Evolutionary conservation across 768 basidiomycete genomes (phyloP), one percentile per base, ranked within the genome.

Genomic region (Mycena kentingensis): DNA sequence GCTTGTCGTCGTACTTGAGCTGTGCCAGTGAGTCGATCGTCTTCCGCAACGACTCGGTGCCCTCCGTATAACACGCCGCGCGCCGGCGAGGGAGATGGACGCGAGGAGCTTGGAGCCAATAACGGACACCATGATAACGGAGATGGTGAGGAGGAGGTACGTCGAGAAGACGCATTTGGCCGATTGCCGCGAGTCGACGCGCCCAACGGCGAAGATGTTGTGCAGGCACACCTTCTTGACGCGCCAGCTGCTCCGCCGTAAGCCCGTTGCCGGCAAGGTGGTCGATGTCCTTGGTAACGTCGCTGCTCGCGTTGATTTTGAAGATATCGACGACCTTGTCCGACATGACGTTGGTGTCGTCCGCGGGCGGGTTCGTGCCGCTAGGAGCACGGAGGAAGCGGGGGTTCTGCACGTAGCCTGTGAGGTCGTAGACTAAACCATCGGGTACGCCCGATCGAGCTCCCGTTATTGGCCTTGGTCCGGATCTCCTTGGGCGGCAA

Each of bases 1-100:
- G 89, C 72, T 98, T 99, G 76, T 99, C 96, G 64, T 99, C 96
- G 63, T 98, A 99, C 70, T 92, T 95, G 71, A 96, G 78, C 67
- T 89, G 83, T 2, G 96, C 93, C 51, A 99, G 75, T 4, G 94
- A 96, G 67, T 98, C 93, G 65, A 99, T 96, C 2, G 94, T 97
- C 61, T 77, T 78, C 43, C 89, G 80, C 45, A 98, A 76, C 5
- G 93, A 97, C 13, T 75, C 67, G 57, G 94, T 89, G 58, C 94
- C 96, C 77, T 98, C 96, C 3, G 96, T 98, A 67, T 98, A 98
- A 80, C 96, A 98, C 25, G 96, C 51, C 92, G 83, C 16, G 83
- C 68, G 3, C 86, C 73, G 41, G 83, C 82, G 65, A 97, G 92
- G 70, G 91, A 88, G 68, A 96, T 77, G 0, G 92, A 93, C 2